These are phyloP conservation scores for Stachybotrys echinatus DNA, from an alignment of 2,329 filamentous ascomycete species.

Conservation along the genomic window DNA sequence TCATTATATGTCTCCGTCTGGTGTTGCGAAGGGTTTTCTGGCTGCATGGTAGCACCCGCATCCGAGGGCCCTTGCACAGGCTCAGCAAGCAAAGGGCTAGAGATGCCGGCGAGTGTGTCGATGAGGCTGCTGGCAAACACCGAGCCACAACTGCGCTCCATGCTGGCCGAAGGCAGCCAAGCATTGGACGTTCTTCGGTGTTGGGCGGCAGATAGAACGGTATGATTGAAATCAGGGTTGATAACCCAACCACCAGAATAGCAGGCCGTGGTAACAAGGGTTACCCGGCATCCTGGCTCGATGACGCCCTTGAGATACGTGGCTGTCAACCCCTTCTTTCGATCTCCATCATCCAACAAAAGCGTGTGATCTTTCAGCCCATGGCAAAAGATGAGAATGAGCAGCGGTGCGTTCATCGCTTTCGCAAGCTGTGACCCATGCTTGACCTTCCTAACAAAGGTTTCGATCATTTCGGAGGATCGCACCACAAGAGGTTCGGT, in stretches of 20 bases:
- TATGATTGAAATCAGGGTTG: neutral
- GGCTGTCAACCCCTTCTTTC: neutral
- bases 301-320: slow-evolving; percentile 3
- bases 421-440: neutral
- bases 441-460: neutral
- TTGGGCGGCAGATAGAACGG: neutral
- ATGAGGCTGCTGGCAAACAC: slow-evolving; percentile 2
- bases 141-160: slow-evolving; percentile 1
- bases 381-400: slow-evolving; percentile 2
- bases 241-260: slow-evolving; percentile 4
- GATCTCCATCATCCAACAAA: neutral
- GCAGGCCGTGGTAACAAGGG: slow-evolving; percentile 4
- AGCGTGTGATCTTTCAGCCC: neutral
- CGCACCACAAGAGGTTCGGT: neutral
- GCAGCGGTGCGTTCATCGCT: neutral
- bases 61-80: neutral
- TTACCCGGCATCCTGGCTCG: slow-evolving; percentile 3
- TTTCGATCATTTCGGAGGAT: neutral
- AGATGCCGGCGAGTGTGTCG: neutral
- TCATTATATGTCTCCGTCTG: slow-evolving; percentile 4
- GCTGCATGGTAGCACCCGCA: slow-evolving; percentile 1
- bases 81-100: neutral
- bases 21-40: neutral
- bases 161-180: neutral
- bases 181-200: neutral